Conservation (phyloP, 2,329 filamentous ascomycete species). For the Helotiales sp. region DNA sequence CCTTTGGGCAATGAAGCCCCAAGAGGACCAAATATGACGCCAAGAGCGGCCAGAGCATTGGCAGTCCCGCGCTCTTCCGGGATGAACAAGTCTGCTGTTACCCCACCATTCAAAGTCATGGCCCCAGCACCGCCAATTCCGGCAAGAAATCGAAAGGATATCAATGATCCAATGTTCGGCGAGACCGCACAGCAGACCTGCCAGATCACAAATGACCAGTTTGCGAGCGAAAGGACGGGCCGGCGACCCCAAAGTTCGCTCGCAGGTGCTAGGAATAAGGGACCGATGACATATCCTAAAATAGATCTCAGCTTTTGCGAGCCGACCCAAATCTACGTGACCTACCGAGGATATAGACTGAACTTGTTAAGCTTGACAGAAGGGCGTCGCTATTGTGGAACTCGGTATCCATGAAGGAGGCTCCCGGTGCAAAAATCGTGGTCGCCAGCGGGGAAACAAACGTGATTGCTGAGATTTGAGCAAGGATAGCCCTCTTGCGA, state of each 20-base stretch:
- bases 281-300: constrained; percentile 54
- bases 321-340: constrained; percentile 34
- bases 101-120: constrained; percentile 42
- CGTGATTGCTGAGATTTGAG: constrained; percentile 9
- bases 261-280: constrained; percentile 56
- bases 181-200: constrained; percentile 65
- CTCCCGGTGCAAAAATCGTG: constrained; percentile 45
- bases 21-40: constrained; percentile 30
- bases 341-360: constrained; percentile 51
- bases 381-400: constrained; percentile 19
- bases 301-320: not conserved
- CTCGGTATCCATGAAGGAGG: constrained; percentile 26
- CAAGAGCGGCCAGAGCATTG: constrained; percentile 27
- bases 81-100: constrained; percentile 41
- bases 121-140: constrained; percentile 47
- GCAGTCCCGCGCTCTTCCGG: constrained; percentile 33
- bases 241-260: constrained; percentile 66
- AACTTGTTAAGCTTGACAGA: constrained; percentile 18
- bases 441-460: constrained; percentile 33
- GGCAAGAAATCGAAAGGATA: constrained; percentile 48
- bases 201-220: constrained; percentile 59
- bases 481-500: constrained; percentile 11
- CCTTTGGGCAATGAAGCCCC: constrained; percentile 40
- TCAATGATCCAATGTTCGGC: constrained; percentile 44
- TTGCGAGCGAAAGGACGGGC: constrained; percentile 55